Base-by-base conservation (phyloP, 2,329 filamentous ascomycete species). In the Pseudogymnoascus pannorum region DNA sequence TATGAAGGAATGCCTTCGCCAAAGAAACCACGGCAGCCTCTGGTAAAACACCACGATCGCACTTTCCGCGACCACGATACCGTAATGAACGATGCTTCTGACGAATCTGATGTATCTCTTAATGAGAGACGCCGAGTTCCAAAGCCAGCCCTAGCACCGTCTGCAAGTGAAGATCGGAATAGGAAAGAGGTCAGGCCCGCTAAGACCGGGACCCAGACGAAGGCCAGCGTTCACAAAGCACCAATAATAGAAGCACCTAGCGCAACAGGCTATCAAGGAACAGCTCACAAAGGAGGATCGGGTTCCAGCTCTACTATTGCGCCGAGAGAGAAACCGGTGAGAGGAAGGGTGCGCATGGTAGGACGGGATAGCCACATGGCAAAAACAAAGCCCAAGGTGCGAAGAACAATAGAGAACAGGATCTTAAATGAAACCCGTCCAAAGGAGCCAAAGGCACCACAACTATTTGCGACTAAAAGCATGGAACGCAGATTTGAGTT, bases 251-350 rank as follows among this genome's bases (percentile, higher is more conserved):
- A 63, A 62, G 59, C 66, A 59, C 2, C 61, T 31, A 61, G 57
- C 18, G 57, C 36, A n/a, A 67, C 68, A 29, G 67, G 68, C 9
- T 71, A 71, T 58, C 66, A 68, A 42, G 70, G 68, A 29, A 68
- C 69, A 20, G 66, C 68, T 8, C 63, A 65, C 61, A 62, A 44
- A 61, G 26, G 59, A 61, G 26, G 26, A n/a, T 26, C 48, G 5
- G 26, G 8, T 26, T 12, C 26, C 26, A n/a, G 12, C 26, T 54
- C 48, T 11, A 12, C 48, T 12, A 9, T 12, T 31, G 16, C n/a
- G 9, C 16, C 48, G 18, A 20, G 16, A 18, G 48, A 16, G 26
- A 24, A 16, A 7, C 31, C 48, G 9, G 5, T 12, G 7, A 54
- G 16, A 31, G 48, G 26, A 14, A 31, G 26, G 11, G 5, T 7